These are phyloP conservation scores for Ceratopteris richardii DNA, from an alignment of 75 land plant genomes.

Conservation along the genomic window DNA sequence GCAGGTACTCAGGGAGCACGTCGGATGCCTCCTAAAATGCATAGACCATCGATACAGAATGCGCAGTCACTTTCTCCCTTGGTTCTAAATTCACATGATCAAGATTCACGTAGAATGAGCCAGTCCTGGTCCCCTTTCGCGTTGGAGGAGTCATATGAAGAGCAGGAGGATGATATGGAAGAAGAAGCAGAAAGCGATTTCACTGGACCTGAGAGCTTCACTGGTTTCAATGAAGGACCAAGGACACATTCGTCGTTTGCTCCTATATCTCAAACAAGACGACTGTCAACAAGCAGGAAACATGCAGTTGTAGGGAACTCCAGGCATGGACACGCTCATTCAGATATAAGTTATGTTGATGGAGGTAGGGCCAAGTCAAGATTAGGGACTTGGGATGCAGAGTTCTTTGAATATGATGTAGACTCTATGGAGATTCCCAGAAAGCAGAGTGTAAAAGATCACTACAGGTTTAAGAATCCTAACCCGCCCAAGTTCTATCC, in stretches of 20 bases:
- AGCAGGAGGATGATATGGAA: not conserved
- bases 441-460: not conserved
- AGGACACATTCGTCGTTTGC: not conserved
- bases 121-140: not conserved
- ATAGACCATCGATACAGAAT: not conserved
- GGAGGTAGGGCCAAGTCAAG: not conserved
- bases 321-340: no score
- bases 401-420: not conserved
- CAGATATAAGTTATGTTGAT: not conserved
- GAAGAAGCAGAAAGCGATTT: not conserved
- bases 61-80: conserved; percentile 1
- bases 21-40: not conserved
- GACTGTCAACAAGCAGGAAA: not conserved
- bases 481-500: not conserved
- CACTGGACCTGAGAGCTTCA: not conserved
- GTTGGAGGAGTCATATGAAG: conserved; percentile 2
- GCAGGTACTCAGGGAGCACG: not conserved
- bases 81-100: conserved; percentile 1
- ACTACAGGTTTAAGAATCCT: not conserved
- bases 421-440: not conserved
- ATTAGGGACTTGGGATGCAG: not conserved
- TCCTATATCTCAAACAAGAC: not conserved
- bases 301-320: not conserved
- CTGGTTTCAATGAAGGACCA: not conserved
- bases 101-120: not conserved